Base-by-base conservation (phyloP, 768 basidiomycete species). In the Leucosporidium scottii region DNA sequence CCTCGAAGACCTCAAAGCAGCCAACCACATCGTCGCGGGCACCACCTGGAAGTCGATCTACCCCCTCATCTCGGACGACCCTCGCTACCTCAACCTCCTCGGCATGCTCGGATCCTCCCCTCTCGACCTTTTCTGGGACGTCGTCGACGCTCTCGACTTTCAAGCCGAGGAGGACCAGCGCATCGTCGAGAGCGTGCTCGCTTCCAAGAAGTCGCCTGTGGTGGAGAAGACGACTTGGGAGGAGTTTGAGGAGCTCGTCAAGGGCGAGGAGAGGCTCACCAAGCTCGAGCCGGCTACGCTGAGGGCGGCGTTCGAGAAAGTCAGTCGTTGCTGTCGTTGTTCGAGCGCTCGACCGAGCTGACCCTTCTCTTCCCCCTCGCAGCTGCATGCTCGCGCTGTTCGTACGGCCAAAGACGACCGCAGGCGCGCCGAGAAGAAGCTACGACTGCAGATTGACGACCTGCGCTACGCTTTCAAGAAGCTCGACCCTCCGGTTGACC, bases 121-220 rank as follows among this genome's bases (percentile, higher is more conserved):
- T 1, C 83, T 99, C 36, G 96, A 99, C 75, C 83, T 98, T 6
- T 98, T 96, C 79, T 96, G 93, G 91, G 94, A 98, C 78, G 77
- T 83, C 15, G 87, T 96, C 55, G 96, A 99, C 78, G 82, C 81
- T 51, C 82, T 96, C 4, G 93, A 92, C 75, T 90, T 93, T 76
- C 84, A 86, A 71, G 83, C 94, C 23, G 91, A 93, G 68, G 83
- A 83, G 25, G 90, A 90, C 75, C 86, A 90, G 23, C 82, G 82
- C n/a, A 74, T 84, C 36, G 85, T 88, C 4, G 86, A 78, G 55
- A 73, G 70, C 28, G 77, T 74, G 13, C 68, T 79, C 34, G 58
- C 30, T 31, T 74, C 74, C 49, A 73, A 74, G 57, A 75, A 68
- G 10, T 63, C 74, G 58, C 36, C 20, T 9, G 74, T 78, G 15